Evolutionary conservation across 805 yeast genomes (phyloP).

Genomic region (Saccharomycopsis oosterbeekiorum): DNA sequence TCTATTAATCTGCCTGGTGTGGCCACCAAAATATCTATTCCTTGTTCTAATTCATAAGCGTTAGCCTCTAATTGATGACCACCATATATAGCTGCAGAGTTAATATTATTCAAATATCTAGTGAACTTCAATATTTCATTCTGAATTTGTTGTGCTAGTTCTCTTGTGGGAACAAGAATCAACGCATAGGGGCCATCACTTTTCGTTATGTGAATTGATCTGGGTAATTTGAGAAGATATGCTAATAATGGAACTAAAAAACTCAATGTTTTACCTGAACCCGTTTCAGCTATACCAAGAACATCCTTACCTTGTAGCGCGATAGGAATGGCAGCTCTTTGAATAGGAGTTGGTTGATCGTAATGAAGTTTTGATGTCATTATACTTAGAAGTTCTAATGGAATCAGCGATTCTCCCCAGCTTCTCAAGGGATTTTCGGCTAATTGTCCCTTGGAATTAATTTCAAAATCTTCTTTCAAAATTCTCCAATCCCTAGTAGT

Average conservation of each 20-base stretch:
- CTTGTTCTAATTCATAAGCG: slow-evolving; percentile 44
- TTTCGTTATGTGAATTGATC: slow-evolving; percentile 3
- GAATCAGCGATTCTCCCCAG: slow-evolving; percentile 61
- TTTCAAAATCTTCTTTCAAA: slow-evolving; percentile 66
- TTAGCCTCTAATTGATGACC: slow-evolving; percentile 82
- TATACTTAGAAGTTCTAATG: slow-evolving; percentile 31
- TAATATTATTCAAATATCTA: slow-evolving; percentile 25
- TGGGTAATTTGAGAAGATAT: slow-evolving; percentile 39
- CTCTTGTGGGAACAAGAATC: slow-evolving; percentile 87
- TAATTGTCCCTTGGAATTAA: slow-evolving; percentile 40
- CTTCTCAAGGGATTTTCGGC: slow-evolving; percentile 49
- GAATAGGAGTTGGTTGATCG: slow-evolving; percentile 78
- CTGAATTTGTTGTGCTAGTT: slow-evolving; percentile 81
- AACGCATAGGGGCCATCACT: slow-evolving; percentile 66
- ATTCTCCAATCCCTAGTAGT: slow-evolving; percentile 83
- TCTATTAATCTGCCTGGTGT: slow-evolving; percentile 92
- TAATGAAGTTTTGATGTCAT: slow-evolving; percentile 36
- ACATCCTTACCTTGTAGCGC: slow-evolving; percentile 52
- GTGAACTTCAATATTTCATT: slow-evolving; percentile 50
- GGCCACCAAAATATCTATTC: slow-evolving; percentile 77
- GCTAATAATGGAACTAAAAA: slow-evolving; percentile 65
- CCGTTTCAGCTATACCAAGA: slow-evolving; percentile 91
- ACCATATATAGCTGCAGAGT: slow-evolving; percentile 67
- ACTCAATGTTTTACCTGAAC: slow-evolving; percentile 89
- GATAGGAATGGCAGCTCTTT: slow-evolving; percentile 77